Percentiles rank a stretch among this genome's conserved stretches.
Conservation (phyloP, 345 rosid species). For the Microthlaspi erraticum region DNA sequence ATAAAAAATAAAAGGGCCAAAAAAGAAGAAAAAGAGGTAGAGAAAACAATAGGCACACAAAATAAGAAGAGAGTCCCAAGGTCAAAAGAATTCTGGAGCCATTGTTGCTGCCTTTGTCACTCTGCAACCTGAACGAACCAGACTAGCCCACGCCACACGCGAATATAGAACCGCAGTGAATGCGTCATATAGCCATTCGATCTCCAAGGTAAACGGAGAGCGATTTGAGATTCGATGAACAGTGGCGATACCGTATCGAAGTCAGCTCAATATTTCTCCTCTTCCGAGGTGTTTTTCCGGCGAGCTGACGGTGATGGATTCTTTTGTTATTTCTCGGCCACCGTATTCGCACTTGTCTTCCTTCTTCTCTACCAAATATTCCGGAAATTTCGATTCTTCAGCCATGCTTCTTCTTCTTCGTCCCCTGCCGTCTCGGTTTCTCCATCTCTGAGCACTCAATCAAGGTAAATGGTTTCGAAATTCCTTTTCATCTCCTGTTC, state of each 20-base stretch:
- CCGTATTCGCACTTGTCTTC: slow-evolving; percentile 29
- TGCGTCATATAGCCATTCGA: not conserved
- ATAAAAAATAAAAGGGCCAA: not conserved
- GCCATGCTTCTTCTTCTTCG: slow-evolving; percentile 22
- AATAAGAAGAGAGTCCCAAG: not conserved
- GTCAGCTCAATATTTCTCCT: slow-evolving; percentile 31
- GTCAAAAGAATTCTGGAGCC: slow-evolving; percentile 9
- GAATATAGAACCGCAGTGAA: slow-evolving; percentile 11
- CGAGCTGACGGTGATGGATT: slow-evolving; percentile 31
- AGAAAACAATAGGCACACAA: too few relatives aligned
- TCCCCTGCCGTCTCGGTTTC: slow-evolving; percentile 31
- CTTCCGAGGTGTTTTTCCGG: slow-evolving; percentile 33
- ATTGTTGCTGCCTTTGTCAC: slow-evolving; percentile 6
- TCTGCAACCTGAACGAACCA: slow-evolving; percentile 26
- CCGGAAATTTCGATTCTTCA: slow-evolving; percentile 28
- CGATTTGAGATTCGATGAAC: slow-evolving; percentile 36
- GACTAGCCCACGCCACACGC: slow-evolving; percentile 40
- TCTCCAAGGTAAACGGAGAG: slow-evolving; percentile 2
- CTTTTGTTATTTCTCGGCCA: slow-evolving; percentile 38
- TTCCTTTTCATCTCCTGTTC: not conserved
- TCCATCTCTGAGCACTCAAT: slow-evolving; percentile 33
- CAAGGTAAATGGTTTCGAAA: slow-evolving; percentile 33
- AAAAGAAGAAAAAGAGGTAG: not conserved
- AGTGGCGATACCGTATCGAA: slow-evolving; percentile 24
- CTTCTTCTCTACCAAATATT: slow-evolving; percentile 34